Percentiles rank a stretch among this genome's conserved stretches.
These are phyloP conservation scores for Syncephalastrum racemosum DNA, from an alignment of 371 early-diverging fungal species.

Conservation along the genomic window DNA sequence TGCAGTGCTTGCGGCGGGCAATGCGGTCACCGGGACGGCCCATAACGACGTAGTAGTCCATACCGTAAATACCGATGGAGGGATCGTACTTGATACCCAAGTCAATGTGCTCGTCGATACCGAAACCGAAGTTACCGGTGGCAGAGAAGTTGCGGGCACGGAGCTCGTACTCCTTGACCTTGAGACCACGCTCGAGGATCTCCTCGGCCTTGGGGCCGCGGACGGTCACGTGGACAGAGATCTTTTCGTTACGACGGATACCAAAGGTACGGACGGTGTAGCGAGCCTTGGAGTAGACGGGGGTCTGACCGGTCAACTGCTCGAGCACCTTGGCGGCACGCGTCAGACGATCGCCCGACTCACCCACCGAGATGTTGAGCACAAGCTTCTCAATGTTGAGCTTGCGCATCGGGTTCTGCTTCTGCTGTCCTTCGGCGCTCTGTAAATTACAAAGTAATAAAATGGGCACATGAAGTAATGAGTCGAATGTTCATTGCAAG, in stretches of 20 bases:
- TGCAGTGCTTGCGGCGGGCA: constrained; percentile 92
- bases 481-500: constrained; percentile 2
- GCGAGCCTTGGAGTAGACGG: constrained; percentile 99
- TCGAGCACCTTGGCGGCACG: constrained; percentile 99
- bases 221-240: constrained; percentile 98
- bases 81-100: constrained; percentile 99
- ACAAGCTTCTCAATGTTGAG: constrained; percentile 99
- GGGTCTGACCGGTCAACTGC: constrained; percentile 99
- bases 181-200: constrained; percentile 98
- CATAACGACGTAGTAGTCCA: constrained; percentile 99
- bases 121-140: constrained; percentile 99
- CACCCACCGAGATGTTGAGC: constrained; percentile 99
- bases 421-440: constrained; percentile 66
- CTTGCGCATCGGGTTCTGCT: constrained; percentile 94
- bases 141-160: constrained; percentile 93
- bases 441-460: constrained; percentile 19
- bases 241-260: constrained; percentile 99
- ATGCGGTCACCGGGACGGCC: constrained; percentile 98
- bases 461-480: constrained; percentile 3
- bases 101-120: constrained; percentile 99
- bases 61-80: constrained; percentile 97
- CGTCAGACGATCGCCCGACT: constrained; percentile 98
- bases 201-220: constrained; percentile 87
- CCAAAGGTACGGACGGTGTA: constrained; percentile 99
- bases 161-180: constrained; percentile 99